phyloP scores from a whole-genome alignment of 805 yeast genomes.

The Diddensiella transvaalensis region DNA sequence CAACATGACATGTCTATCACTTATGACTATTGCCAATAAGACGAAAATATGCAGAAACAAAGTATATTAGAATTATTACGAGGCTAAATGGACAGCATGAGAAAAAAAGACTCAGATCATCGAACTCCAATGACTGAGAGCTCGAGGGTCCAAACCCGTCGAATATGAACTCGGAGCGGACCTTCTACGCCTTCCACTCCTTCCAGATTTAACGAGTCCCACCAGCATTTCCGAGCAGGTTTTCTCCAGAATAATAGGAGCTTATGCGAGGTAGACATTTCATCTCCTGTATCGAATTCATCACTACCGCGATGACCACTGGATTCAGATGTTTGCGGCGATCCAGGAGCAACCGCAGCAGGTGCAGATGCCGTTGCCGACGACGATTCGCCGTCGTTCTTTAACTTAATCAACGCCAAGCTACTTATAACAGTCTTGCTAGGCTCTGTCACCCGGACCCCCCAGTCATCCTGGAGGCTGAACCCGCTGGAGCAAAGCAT shows the following conservation, averaged over 20 bases:
- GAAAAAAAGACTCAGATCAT: not conserved
- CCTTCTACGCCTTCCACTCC: constrained; percentile 34
- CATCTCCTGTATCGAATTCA: constrained; percentile 8
- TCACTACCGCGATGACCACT: constrained; percentile 4
- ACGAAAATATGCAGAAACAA: too few relatives aligned
- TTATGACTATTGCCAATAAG: too few relatives aligned
- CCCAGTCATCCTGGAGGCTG: constrained; percentile 67
- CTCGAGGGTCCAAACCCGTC: constrained; percentile 97
- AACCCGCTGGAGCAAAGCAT: constrained; percentile 94
- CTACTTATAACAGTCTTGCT: constrained; percentile 84
- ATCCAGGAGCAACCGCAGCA: not conserved
- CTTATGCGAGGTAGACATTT: constrained; percentile 45
- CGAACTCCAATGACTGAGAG: constrained; percentile 78
- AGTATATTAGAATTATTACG: too few relatives aligned
- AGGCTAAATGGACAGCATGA: too few relatives aligned
- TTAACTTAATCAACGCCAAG: constrained; percentile 60
- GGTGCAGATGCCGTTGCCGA: constrained; percentile 4
- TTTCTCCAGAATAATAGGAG: constrained; percentile 91
- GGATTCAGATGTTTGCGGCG: not conserved
- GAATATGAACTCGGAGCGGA: constrained; percentile 68
- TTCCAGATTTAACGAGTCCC: constrained; percentile 52
- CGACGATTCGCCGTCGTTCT: constrained; percentile 4
- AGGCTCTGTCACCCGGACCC: constrained; percentile 83
- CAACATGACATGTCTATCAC: too few relatives aligned
- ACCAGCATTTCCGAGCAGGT: constrained; percentile 99